These are phyloP conservation scores for Aureobasidium sp. DNA, from an alignment of 2,329 filamentous ascomycete genomes.

Conservation along the genomic window DNA sequence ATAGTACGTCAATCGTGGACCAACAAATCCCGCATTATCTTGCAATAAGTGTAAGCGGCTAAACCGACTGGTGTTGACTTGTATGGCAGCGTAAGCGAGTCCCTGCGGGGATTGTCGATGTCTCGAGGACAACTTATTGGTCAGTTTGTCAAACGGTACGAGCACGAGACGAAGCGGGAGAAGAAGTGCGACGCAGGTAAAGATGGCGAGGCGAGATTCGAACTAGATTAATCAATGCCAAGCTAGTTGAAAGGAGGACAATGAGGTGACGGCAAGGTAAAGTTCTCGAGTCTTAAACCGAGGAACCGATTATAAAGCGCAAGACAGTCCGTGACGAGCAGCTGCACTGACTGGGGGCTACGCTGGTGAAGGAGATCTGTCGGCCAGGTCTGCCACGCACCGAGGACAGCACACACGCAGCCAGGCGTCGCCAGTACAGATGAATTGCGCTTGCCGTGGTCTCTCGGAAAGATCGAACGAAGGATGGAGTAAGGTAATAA, in stretches of 20 bases:
- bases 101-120: no score
- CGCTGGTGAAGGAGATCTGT: conserved; percentile 1
- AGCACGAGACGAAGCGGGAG: background rate
- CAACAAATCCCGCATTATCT: no score
- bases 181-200: background rate
- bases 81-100: no score
- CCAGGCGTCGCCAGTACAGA: background rate
- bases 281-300: background rate
- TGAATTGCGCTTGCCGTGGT: background rate
- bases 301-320: background rate
- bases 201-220: background rate
- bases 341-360: background rate
- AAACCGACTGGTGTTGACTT: no score
- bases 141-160: background rate
- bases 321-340: conserved; percentile 5
- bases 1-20: no score
- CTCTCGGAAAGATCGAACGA: background rate
- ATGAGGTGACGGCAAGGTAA: background rate
- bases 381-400: conserved; percentile 1
- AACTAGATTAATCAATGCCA: background rate
- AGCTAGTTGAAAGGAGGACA: background rate
- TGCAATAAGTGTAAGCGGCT: no score
- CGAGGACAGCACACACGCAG: conserved; percentile 2
- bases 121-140: no score
- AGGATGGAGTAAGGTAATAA: background rate